Conservation (phyloP, 106 monocot genomes). For the Dioscorea dumetorum region DNA sequence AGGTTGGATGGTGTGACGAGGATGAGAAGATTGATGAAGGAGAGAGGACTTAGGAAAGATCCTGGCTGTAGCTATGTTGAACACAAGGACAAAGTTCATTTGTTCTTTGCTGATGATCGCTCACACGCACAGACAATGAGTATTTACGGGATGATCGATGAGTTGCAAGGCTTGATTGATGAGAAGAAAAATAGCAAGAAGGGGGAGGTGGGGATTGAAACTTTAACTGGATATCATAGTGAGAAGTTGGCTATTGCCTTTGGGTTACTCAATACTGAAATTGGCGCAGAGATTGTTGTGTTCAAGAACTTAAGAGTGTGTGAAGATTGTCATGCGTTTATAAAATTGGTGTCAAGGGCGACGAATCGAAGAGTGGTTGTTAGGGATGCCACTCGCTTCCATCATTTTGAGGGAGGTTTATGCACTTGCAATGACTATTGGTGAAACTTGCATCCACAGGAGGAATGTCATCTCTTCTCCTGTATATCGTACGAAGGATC, state of each 20-base stretch:
- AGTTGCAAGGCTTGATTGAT: constrained; percentile 33
- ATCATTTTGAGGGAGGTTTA: constrained; percentile 50
- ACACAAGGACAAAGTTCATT: constrained; percentile 43
- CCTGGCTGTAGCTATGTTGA: constrained; percentile 74
- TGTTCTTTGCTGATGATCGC: constrained; percentile 78
- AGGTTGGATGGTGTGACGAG: constrained; percentile 36
- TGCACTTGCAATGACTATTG: constrained; percentile 86
- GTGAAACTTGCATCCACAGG: constrained; percentile 18
- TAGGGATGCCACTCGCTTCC: constrained; percentile 79
- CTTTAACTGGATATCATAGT: constrained; percentile 45
- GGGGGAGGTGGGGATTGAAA: not conserved
- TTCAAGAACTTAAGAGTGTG: constrained; percentile 86
- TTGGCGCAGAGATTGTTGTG: constrained; percentile 50
- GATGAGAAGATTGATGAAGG: constrained; percentile 49
- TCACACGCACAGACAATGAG: constrained; percentile 47
- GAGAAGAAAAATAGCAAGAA: not conserved
- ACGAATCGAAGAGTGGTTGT: constrained; percentile 38
- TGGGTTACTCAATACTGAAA: constrained; percentile 57
- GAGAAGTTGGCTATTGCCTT: constrained; percentile 79
- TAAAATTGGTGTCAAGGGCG: constrained; percentile 34
- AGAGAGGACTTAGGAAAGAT: constrained; percentile 60
- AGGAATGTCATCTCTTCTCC: too few species aligned
- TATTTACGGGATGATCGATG: constrained; percentile 33
- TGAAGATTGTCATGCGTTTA: constrained; percentile 63
- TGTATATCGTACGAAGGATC: too few species aligned